Evolutionary conservation across 1,139 yeast species (phyloP).

Genomic region (Taphrina wiesneri): DNA sequence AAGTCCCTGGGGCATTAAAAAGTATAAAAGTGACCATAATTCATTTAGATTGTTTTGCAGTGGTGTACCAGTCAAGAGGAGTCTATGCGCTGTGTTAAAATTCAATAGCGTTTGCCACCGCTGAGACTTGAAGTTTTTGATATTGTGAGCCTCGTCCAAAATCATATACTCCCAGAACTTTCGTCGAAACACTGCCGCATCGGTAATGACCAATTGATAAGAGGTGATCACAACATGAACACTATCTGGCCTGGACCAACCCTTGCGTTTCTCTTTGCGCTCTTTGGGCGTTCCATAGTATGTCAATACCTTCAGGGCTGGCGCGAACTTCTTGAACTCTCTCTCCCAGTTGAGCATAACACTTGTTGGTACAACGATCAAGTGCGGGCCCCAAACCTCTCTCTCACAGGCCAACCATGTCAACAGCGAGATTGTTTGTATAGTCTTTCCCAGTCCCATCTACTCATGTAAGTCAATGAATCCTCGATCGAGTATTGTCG

Average conservation of each 20-base stretch:
- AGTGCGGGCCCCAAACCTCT: slow-evolving; percentile 96
- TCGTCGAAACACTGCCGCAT: slow-evolving; percentile 88
- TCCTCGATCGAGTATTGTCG: background rate
- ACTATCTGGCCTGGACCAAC: slow-evolving; percentile 95
- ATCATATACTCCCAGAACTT: slow-evolving; percentile 96
- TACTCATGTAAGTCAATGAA: background rate
- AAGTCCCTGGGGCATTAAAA: slow-evolving; percentile 81
- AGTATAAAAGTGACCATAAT: slow-evolving; percentile 79
- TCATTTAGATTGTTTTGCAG: slow-evolving; percentile 85
- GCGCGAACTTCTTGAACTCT: slow-evolving; percentile 98
- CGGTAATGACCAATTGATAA: slow-evolving; percentile 93
- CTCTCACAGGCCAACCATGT: slow-evolving; percentile 91
- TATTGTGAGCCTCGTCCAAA: slow-evolving; percentile 96
- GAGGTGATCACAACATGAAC: slow-evolving; percentile 97
- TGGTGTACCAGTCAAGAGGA: slow-evolving; percentile 92
- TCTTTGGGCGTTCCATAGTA: slow-evolving; percentile 98
- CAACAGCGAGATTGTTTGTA: slow-evolving; percentile 86
- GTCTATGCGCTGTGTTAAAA: slow-evolving; percentile 85
- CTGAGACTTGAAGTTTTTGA: slow-evolving; percentile 91
- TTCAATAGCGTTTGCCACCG: slow-evolving; percentile 95
- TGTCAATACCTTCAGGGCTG: slow-evolving; percentile 92
- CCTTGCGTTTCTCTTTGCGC: slow-evolving; percentile 90
- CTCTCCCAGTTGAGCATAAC: slow-evolving; percentile 99
- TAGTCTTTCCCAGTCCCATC: slow-evolving; percentile 97
- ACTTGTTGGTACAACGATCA: slow-evolving; percentile 95